A percentile compares a stretch with the other conserved stretches of the same genome.
Evolutionary conservation across 257 asterid species (phyloP).

Genomic region (Petunia secreta): DNA sequence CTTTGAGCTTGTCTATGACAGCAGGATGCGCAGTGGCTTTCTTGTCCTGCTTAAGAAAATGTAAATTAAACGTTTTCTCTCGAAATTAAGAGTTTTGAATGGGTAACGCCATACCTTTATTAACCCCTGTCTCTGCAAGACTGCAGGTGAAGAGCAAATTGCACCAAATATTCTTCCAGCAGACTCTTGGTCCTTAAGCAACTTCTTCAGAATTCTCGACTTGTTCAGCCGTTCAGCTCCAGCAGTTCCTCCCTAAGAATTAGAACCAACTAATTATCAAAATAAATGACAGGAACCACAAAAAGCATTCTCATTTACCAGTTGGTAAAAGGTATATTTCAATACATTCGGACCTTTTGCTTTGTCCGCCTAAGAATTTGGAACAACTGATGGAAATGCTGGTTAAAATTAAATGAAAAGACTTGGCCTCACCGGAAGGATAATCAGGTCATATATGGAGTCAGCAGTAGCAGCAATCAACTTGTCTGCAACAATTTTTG

Average conservation of each 20-base stretch:
- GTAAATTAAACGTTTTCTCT: not conserved
- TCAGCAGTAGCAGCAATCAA: conserved; percentile 58
- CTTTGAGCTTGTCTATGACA: conserved; percentile 42
- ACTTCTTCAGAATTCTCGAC: conserved; percentile 69
- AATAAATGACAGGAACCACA: not conserved
- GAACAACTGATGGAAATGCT: not conserved
- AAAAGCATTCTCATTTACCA: not conserved
- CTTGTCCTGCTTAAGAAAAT: conserved; percentile 57
- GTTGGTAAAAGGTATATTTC: conserved; percentile 3
- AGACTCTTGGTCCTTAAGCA: conserved; percentile 74
- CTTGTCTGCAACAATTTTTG: conserved; percentile 73
- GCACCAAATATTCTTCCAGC: conserved; percentile 77
- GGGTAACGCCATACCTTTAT: conserved; percentile 53
- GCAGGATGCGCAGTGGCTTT: conserved; percentile 65
- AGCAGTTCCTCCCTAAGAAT: conserved; percentile 64
- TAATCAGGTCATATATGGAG: conserved; percentile 70
- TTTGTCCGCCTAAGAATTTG: not conserved
- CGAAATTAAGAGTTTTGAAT: not conserved
- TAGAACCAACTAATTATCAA: conserved; percentile 21
- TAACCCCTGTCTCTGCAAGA: conserved; percentile 73
- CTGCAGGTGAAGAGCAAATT: conserved; percentile 57
- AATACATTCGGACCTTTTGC: not conserved
- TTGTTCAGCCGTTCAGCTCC: conserved; percentile 63
- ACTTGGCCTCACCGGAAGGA: conserved; percentile 61
- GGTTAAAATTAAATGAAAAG: conserved; percentile 8